Percentiles rank a stretch among this genome's conserved stretches.
These are phyloP conservation scores for Termitomyces sp. DNA, from an alignment of 768 basidiomycete species.

Conservation along the genomic window DNA sequence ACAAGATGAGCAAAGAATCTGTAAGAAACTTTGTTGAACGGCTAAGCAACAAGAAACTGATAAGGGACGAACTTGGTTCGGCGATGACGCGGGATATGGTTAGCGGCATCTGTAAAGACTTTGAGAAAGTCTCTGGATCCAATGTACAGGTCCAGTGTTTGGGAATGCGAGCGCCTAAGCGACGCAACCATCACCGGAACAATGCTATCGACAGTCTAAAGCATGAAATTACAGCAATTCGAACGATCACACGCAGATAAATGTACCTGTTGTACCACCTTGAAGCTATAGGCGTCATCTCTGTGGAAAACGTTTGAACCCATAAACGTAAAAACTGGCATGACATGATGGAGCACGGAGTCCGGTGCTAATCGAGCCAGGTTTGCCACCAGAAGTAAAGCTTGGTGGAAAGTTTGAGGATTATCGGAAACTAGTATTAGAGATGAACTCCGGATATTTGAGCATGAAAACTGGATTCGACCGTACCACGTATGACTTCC, in stretches of 20 bases:
- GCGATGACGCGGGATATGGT: conserved; percentile 89
- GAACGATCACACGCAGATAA: conserved; percentile 1
- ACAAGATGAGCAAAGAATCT: conserved; percentile 90
- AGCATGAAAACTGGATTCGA: not conserved
- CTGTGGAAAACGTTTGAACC: conserved; percentile 97
- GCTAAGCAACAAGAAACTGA: not conserved
- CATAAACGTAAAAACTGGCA: conserved; percentile 99
- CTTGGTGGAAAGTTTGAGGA: conserved; percentile 93
- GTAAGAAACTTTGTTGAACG: conserved; percentile 2
- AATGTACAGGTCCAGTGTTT: conserved; percentile 55
- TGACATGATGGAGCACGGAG: conserved; percentile 87
- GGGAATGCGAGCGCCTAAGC: conserved; percentile 50
- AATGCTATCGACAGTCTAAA: conserved; percentile 85
- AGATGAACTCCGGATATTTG: not conserved
- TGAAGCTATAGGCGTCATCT: conserved; percentile 93
- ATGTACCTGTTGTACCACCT: conserved; percentile 83
- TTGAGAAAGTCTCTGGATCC: conserved; percentile 77
- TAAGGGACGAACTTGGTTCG: conserved; percentile 65
- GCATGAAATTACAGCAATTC: not conserved
- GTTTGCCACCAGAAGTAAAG: conserved; percentile 79
- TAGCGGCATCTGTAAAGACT: conserved; percentile 90
- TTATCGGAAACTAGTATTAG: conserved; percentile 65
- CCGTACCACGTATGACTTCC: conserved; percentile 74
- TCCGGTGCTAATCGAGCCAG: conserved; percentile 83
- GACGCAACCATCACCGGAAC: conserved; percentile 90